Evolutionary conservation across 129 eudicot species (phyloP).

Genomic region (Daucus carota): DNA sequence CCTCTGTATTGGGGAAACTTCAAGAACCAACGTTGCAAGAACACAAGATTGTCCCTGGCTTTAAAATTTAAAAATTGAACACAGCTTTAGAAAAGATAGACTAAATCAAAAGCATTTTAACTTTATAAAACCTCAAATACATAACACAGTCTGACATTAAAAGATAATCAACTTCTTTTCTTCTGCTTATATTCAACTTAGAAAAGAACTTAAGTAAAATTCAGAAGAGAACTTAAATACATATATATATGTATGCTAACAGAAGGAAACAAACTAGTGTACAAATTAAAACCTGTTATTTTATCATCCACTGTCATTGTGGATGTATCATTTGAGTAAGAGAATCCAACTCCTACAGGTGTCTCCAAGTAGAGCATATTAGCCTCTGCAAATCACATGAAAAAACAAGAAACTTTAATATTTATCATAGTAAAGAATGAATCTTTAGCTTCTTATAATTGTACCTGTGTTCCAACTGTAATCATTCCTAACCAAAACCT

Average conservation of each 20-base stretch:
- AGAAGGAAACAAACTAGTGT: background rate
- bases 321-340: conserved; percentile 24
- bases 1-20: conserved; percentile 34
- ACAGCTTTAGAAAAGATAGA: background rate
- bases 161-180: background rate
- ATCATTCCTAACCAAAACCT: conserved; percentile 70
- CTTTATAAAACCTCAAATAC: background rate
- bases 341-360: conserved; percentile 39
- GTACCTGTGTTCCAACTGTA: conserved; percentile 91
- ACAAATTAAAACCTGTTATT: conserved; percentile 19
- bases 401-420: background rate
- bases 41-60: conserved; percentile 45
- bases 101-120: conserved; percentile 6
- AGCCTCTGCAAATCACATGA: conserved; percentile 23
- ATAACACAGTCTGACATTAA: conserved; percentile 4
- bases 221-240: background rate
- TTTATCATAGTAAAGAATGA: background rate
- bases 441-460: background rate
- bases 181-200: background rate
- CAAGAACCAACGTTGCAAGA: conserved; percentile 34
- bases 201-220: background rate
- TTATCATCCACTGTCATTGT: conserved; percentile 20
- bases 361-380: conserved; percentile 43
- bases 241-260: background rate
- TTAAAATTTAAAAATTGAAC: background rate